Evolutionary conservation across 441 rosid species (phyloP), one percentile per base, ranked within the genome.

Genomic region (Codiaeum variegatum): DNA sequence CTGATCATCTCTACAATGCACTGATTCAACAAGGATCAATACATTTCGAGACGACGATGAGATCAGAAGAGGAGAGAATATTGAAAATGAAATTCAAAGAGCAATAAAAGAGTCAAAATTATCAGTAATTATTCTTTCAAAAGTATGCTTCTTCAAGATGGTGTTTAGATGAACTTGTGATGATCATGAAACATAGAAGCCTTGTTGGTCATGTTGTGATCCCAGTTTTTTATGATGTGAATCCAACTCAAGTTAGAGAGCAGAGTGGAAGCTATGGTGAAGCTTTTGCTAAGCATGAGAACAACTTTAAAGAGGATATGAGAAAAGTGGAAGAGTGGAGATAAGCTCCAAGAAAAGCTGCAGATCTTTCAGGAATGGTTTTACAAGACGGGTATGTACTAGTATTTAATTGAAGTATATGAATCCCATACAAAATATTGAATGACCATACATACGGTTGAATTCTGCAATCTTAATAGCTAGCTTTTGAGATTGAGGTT

Each of bases 211-310:
- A 75, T 59, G 71, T 60, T 7, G 31, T 84, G 6, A 34, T 85
- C 5, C 85, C 88, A 1, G 76, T 84, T 52, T 86, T 86, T 82
- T 83, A 70, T 2, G 71, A 76, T 6, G 85, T 86, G 16, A 75
- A 76, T 52, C 80, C 76, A n/a, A 2, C 42, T 2, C 73, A 85
- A 47, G 83, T 85, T 1, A 70, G 84, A 73, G 69, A 62, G 26
- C 87, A 80, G 62, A 69, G 71, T 0, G 85, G 85, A 0, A 74
- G 74, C 34, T 84, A 76, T 7, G 75, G 47, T 24, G 73, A 77
- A 51, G 71, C 69, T 2, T 77, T 77, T 72, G 69, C 44, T 61
- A 16, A 32, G 10, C 79, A 49, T 67, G 38, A 51, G n/a, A 54
- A 36, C 21, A 3, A 34, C 23, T 58, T 54, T 40, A 47, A 59